phyloP scores from a whole-genome alignment of 805 yeast species.

The Clavispora carvajalis region DNA sequence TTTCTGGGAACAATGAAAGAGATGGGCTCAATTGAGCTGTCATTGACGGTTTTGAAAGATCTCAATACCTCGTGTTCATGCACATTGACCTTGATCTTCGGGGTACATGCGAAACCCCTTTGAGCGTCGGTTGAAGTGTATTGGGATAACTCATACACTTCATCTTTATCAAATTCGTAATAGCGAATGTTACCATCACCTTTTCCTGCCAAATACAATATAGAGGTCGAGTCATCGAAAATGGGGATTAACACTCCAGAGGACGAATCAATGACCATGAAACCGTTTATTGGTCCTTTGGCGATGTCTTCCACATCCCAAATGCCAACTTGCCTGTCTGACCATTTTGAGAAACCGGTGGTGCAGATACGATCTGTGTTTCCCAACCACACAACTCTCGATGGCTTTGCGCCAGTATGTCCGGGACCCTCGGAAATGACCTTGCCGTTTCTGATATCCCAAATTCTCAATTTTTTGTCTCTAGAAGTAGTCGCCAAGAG shows the following conservation, averaged over 20 bases:
- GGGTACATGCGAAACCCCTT: conserved; percentile 90
- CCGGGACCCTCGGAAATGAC: conserved; percentile 80
- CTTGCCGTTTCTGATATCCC: conserved; percentile 80
- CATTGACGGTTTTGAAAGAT: conserved; percentile 84
- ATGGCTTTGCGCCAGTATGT: conserved; percentile 88
- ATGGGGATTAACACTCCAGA: conserved; percentile 93
- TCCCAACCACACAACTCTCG: conserved; percentile 89
- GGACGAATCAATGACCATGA: conserved; percentile 78
- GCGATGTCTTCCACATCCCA: conserved; percentile 80
- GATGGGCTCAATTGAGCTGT: conserved; percentile 79
- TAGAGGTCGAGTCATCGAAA: conserved; percentile 73
- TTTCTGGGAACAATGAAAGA: conserved; percentile 93
- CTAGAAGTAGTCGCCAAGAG: conserved; percentile 83
- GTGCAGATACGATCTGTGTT: conserved; percentile 79
- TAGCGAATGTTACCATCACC: conserved; percentile 98
- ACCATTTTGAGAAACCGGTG: conserved; percentile 87
- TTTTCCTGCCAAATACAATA: conserved; percentile 89
- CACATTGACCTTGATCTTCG: conserved; percentile 73
- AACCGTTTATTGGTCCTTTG: conserved; percentile 86
- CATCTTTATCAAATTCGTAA: conserved; percentile 83
- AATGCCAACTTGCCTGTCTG: conserved; percentile 92
- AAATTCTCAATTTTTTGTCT: conserved; percentile 83
- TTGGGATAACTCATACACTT: conserved; percentile 79
- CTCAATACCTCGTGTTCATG: conserved; percentile 80
- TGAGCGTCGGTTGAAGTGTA: conserved; percentile 87